These are phyloP conservation scores for Tolypocladium pustulatum DNA, from an alignment of 2,329 filamentous ascomycete species.

Conservation along the genomic window DNA sequence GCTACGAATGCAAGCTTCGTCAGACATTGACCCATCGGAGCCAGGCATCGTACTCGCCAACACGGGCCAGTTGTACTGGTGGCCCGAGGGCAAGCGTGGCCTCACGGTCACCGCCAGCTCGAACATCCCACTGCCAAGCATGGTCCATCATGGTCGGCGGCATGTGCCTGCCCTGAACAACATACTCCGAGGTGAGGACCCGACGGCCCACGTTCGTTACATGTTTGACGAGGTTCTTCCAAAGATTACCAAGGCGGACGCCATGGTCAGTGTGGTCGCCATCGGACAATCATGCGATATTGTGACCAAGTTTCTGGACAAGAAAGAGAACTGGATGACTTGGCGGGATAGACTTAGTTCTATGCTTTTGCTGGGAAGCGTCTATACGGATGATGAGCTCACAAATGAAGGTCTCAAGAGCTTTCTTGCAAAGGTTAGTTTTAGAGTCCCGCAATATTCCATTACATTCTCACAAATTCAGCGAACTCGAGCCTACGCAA, in stretches of 20 bases:
- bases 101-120: conserved; percentile 49
- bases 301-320: conserved; percentile 47
- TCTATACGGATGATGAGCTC: conserved; percentile 27
- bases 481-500: conserved; percentile 51
- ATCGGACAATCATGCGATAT: conserved; percentile 56
- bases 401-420: conserved; percentile 31
- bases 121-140: conserved; percentile 49
- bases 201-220: conserved; percentile 51
- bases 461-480: conserved; percentile 16
- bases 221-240: conserved; percentile 56
- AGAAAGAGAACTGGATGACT: conserved; percentile 37
- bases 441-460: conserved; percentile 6
- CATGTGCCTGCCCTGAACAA: conserved; percentile 47
- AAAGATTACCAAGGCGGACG: conserved; percentile 32
- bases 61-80: conserved; percentile 67
- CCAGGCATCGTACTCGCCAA: conserved; percentile 68
- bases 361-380: conserved; percentile 39
- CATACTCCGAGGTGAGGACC: conserved; percentile 47
- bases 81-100: conserved; percentile 48
- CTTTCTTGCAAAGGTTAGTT: conserved; percentile 41
- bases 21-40: conserved; percentile 18
- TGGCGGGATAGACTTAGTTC: conserved; percentile 34
- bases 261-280: conserved; percentile 59
- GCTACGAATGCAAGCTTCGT: conserved; percentile 26
- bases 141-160: conserved; percentile 44